Evolutionary conservation across 495 filamentous ascomycete genomes (phyloP), one percentile per base, ranked within the genome.

Genomic region (Talaromyces nanjingensis): DNA sequence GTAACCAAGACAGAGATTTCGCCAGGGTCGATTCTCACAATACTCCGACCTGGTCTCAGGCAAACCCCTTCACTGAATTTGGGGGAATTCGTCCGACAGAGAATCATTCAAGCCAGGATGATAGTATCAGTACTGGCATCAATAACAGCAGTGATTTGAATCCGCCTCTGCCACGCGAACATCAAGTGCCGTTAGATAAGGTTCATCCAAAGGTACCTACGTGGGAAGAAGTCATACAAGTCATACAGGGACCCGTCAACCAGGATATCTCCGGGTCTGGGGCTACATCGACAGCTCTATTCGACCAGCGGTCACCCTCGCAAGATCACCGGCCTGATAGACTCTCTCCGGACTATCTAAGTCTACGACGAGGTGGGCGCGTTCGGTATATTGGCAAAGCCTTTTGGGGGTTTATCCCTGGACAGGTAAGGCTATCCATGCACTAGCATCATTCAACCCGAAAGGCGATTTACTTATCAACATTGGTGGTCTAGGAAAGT

Each of bases 401-500:
- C 37, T 62, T 62, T 24, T 62, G 59, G 59, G 59, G 59, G 0
- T 16, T 47, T 4, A 9, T 62, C 1, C 20, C 59, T 39, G 59
- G 59, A 62, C 18, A 31, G 59, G 59, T 62, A 52, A 62, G 37
- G 24, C 14, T 8, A 16, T 12, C 9, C 29, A 6, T 24, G 29
- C 22, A 60, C 1, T 18, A 25, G 14, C 1, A 8, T 62, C 34
- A 27, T 6, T 20, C 25, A 14, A 11, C 16, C 37, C 24, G 24
- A 18, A 39, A 27, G n/a, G 1, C 29, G 34, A 5, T 45, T n/a
- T 55, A 27, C 7, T 59, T 0, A 59, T 14, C 14, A 14, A 22
- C n/a, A 16, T 18, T 2, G 60, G 57, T 56, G 11, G 6, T 12
- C 39, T 29, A 68, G 67, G 65, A 66, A 62, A 53, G 22, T 18